Evolutionary conservation across 2,329 filamentous ascomycete species (phyloP).

Genomic region (Raffaelea ambrosiae): DNA sequence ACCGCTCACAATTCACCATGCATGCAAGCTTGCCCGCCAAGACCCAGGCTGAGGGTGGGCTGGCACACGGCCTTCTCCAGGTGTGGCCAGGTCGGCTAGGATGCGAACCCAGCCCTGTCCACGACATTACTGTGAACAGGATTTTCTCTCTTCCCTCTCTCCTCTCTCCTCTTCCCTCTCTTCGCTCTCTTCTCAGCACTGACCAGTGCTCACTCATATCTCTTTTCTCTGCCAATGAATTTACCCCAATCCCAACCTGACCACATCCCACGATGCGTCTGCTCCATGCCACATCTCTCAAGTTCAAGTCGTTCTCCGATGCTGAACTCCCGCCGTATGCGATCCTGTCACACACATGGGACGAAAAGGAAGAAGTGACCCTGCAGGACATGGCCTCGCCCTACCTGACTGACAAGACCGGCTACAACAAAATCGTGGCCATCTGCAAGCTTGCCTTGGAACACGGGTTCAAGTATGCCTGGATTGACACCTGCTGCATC

Average conservation of each 20-base stretch:
- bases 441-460: conserved; percentile 5
- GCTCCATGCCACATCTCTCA: conserved; percentile 9
- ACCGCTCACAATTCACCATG: too few relatives aligned
- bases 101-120: too few relatives aligned
- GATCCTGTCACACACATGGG: conserved; percentile 14
- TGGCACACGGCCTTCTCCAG: too few relatives aligned
- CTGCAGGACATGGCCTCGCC: conserved; percentile 11
- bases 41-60: too few relatives aligned
- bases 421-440: conserved; percentile 9
- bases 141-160: background rate
- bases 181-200: too few relatives aligned
- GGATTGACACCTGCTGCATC: conserved; percentile 15
- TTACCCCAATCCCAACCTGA: too few relatives aligned
- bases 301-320: conserved; percentile 8
- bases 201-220: too few relatives aligned
- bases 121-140: too few relatives aligned
- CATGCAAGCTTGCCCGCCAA: too few relatives aligned
- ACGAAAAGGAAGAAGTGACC: conserved; percentile 11
- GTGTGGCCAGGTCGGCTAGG: too few relatives aligned
- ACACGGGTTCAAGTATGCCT: conserved; percentile 3
- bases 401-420: conserved; percentile 1
- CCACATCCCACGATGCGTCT: conserved; percentile 11
- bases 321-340: conserved; percentile 7
- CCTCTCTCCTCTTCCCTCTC: background rate
- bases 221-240: too few relatives aligned